Base-by-base conservation (phyloP, 148 eudicot species). In the Diospyros kaki region DNA sequence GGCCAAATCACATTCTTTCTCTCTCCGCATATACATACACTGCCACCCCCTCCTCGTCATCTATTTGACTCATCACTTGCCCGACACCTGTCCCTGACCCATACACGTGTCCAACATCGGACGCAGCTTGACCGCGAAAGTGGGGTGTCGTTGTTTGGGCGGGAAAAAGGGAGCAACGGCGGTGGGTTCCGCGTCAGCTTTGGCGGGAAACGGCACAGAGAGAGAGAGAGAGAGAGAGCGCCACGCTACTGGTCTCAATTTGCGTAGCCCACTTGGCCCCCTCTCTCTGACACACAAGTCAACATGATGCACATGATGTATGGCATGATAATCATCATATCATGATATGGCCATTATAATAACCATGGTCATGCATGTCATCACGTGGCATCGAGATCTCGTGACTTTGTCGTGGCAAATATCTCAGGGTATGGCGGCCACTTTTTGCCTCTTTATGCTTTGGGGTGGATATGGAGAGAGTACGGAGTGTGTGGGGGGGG, bases 171-270 rank as follows among this genome's bases (percentile, higher is more conserved):
- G 1, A 2, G 28, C 28, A 28, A 28, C 0, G 61, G 63, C 38
- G 38, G 43, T 44, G 43, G 53, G 28, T 38, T 68, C 75, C 76
- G 72, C 73, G 75, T 79, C 65, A 72, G 65, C 76, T 1, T 0
- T 53, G 83, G 85, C 85, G 85, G 82, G 80, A 83, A 83, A 76
- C 52, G 39, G 51, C 77, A 79, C n/a, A n/a, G n/a, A n/a, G 79
- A 77, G 13, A 76, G 28, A 28, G 28, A 28, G 28, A 28, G 28
- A 28, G 28, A 28, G 28, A 28, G 28, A 28, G 28, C 28, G 44
- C 63, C 1, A 6, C 78, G 67, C 81, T 73, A 75, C 61, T 66
- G 13, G 68, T 69, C 53, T 73, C 69, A 14, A 10, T 74, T 79
- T 83, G 74, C 85, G 78, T 73, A 62, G 2, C 75, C 72, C 77